phyloP scores from a whole-genome alignment of 768 basidiomycete species.

The Tulasnella sp. region DNA sequence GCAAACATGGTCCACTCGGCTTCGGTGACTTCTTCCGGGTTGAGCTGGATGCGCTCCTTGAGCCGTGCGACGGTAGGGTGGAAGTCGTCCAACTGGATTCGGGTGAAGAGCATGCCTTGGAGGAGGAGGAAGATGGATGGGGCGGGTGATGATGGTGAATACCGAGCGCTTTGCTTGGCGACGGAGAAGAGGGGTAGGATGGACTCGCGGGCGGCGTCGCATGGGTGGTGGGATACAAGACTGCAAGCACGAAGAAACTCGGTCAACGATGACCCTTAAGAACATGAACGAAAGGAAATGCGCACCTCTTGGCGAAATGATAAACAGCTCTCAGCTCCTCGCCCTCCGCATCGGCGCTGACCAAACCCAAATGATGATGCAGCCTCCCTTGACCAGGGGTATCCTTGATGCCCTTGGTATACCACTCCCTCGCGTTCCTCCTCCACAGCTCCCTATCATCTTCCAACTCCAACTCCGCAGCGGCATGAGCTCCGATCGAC shows the following conservation, averaged over 20 bases:
- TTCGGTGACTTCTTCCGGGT: constrained; percentile 59
- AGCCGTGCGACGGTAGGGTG: constrained; percentile 73
- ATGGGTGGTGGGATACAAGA: constrained; percentile 87
- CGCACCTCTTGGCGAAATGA: constrained; percentile 91
- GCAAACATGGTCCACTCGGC: constrained; percentile 98
- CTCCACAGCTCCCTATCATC: constrained; percentile 83
- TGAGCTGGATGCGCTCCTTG: constrained; percentile 79
- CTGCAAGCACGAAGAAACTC: constrained; percentile 41
- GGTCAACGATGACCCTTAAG: not conserved
- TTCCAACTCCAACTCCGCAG: constrained; percentile 83
- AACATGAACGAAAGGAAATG: not conserved
- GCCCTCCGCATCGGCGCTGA: constrained; percentile 75
- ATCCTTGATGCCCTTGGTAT: constrained; percentile 76
- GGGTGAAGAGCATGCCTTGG: constrained; percentile 97
- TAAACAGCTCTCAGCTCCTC: constrained; percentile 85
- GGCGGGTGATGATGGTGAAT: constrained; percentile 33
- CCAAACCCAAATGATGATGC: constrained; percentile 87
- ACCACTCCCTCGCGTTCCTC: constrained; percentile 88
- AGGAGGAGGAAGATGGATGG: constrained; percentile 84
- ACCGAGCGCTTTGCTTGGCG: constrained; percentile 47
- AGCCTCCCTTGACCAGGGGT: constrained; percentile 92
- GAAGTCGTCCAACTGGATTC: constrained; percentile 92
- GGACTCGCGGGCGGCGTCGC: constrained; percentile 82
- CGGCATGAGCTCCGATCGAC: constrained; percentile 69
- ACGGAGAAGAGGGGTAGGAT: constrained; percentile 84